A percentile compares a stretch with the other conserved stretches of the same genome.
Conservation (phyloP, 768 basidiomycete species). For the Mycena venus region DNA sequence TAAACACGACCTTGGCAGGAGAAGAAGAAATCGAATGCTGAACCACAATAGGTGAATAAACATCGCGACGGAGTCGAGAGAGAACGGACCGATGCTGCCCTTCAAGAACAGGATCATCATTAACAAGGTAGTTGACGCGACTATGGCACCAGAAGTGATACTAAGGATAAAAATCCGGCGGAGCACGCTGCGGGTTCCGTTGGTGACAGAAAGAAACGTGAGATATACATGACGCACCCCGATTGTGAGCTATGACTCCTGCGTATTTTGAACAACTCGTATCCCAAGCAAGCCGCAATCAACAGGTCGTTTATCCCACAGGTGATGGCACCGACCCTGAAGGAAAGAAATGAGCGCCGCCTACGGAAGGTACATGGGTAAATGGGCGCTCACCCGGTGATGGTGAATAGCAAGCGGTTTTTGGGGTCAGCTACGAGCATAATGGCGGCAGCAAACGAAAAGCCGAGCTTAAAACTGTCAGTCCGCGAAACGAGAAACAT, state of each 20-base stretch:
- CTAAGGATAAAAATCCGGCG: conserved; percentile 24
- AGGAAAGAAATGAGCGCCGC: neutral
- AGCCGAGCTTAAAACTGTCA: neutral
- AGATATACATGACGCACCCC: neutral
- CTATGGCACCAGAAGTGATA: conserved; percentile 28
- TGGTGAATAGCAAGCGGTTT: neutral
- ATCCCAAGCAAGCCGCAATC: conserved; percentile 23
- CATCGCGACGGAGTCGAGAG: neutral
- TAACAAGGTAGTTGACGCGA: conserved; percentile 24
- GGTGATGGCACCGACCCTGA: conserved; percentile 21
- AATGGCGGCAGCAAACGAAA: conserved; percentile 22
- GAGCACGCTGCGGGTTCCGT: conserved; percentile 4
- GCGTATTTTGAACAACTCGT: conserved; percentile 23
- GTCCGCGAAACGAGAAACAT: neutral
- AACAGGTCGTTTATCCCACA: conserved; percentile 26
- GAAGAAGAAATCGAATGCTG: conserved; percentile 31
- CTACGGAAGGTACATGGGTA: neutral
- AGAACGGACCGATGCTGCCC: conserved; percentile 15
- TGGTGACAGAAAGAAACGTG: neutral
- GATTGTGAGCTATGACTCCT: neutral
- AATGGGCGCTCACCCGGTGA: conserved; percentile 19
- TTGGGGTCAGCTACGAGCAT: neutral
- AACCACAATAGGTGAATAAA: neutral
- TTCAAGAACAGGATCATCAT: conserved; percentile 32
- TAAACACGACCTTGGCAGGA: conserved; percentile 31